Evolutionary conservation across 2,329 filamentous ascomycete genomes (phyloP).

Genomic region (Thielaviopsis populi): DNA sequence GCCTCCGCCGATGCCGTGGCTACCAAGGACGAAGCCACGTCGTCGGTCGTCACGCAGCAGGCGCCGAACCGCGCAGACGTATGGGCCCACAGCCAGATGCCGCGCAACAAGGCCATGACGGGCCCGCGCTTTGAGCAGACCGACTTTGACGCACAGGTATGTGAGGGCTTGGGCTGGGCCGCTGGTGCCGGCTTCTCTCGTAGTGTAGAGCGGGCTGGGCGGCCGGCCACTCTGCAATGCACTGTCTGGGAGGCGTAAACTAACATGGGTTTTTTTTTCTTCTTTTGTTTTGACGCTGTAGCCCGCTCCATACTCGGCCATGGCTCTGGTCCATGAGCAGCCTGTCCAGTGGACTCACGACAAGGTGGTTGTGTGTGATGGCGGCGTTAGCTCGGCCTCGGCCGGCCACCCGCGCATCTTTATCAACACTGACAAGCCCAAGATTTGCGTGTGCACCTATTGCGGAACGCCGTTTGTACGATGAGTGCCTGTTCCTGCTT

Average conservation of each 20-base stretch:
- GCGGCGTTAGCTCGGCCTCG: conserved; percentile 73
- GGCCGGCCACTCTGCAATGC: no score
- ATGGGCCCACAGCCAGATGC: conserved; percentile 78
- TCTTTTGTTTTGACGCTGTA: conserved; percentile 26
- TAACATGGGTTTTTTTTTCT: not conserved
- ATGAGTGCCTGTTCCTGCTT: conserved; percentile 1
- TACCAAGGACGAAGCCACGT: conserved; percentile 22
- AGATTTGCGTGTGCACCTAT: conserved; percentile 82
- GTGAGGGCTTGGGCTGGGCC: conserved; percentile 21
- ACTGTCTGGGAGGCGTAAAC: not conserved
- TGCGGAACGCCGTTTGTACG: conserved; percentile 87
- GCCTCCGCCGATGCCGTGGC: conserved; percentile 8
- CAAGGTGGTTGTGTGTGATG: conserved; percentile 72
- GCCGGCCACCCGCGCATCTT: conserved; percentile 84
- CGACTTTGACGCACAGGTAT: conserved; percentile 79
- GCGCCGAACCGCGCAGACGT: conserved; percentile 69
- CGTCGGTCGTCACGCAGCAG: conserved; percentile 45
- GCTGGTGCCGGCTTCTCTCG: no score
- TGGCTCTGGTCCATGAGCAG: conserved; percentile 91
- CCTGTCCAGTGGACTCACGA: conserved; percentile 85
- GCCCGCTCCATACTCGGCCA: conserved; percentile 81
- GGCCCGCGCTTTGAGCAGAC: conserved; percentile 96
- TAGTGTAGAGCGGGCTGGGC: no score
- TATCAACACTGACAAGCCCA: conserved; percentile 95
- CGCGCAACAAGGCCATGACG: conserved; percentile 70